Base-by-base conservation (phyloP, 352 stramenopile genomes). In the Pythium rhizo-oryzae region DNA sequence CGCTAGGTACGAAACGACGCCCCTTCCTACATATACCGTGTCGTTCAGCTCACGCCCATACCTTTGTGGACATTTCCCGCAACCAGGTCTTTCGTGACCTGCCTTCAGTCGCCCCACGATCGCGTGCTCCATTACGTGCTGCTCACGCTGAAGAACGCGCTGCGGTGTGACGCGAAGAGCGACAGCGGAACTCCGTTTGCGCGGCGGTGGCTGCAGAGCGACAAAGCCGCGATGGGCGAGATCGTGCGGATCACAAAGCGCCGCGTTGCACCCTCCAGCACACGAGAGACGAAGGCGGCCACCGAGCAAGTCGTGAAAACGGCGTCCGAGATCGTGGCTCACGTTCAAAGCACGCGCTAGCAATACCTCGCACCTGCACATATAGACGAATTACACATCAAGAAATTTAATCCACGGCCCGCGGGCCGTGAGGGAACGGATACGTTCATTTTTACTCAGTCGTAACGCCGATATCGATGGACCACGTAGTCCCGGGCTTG, bases 401-500 rank as follows among this genome's bases (percentile, higher is more conserved):
- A 3, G 2, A 46, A 46, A 46, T 19, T 46, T 8, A 8, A 46
- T 19, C 9, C 9, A 46, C 15, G 39, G 18, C n/a, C 15, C 12
- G 15, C 12, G 2, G 18, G 4, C 35, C 12, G 16, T 43, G 41
- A 62, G 21, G 13, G 44, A 24, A n/a, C 56, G 24, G 49, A 35
- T n/a, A 53, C 39, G 19, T 53, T 39, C 16, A 49, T 18, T 71
- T 62, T 67, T 63, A 73, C 51, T 73, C 67, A 24, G 66, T 41
- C 4, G 60, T 56, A 15, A 68, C 67, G 16, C 59, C 59, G 46
- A 95, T 92, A 69, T 95, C 87, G 57, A 95, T 86, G 24, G 84
- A 90, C 87, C 87, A 95, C 49, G 93, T 79, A 39, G 81, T 80
- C 9, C 80, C 80, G 12, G 86, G 76, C 57, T 95, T 95, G 52